A percentile compares a stretch with the other conserved stretches of the same genome.
Evolutionary conservation across 225 moss, liverwort and hornwort species (phyloP).

Genomic region (Straminergon stramineum): DNA sequence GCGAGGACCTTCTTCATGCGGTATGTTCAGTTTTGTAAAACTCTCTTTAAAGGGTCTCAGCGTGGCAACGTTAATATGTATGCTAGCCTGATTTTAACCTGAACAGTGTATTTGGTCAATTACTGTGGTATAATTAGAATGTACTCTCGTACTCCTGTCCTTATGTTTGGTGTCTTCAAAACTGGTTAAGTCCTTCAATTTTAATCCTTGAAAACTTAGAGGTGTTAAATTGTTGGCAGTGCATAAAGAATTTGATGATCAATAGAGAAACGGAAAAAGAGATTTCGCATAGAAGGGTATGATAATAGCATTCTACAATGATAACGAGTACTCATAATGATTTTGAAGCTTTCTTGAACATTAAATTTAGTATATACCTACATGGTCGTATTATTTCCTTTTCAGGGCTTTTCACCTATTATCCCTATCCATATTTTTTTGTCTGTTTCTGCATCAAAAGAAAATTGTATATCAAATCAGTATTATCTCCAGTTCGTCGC

Average conservation of each 20-base stretch:
- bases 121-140: background rate
- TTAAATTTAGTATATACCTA: background rate
- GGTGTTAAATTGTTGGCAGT: background rate
- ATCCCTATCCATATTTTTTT: background rate
- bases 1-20: conserved; percentile 49
- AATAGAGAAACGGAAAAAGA: background rate
- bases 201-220: background rate
- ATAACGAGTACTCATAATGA: background rate
- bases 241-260: background rate
- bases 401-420: background rate
- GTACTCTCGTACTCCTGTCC: background rate
- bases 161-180: background rate
- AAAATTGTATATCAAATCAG: background rate
- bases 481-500: background rate
- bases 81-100: background rate
- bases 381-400: background rate
- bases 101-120: background rate
- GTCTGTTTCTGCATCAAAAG: background rate
- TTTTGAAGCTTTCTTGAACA: background rate
- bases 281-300: background rate
- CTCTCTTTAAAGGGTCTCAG: background rate
- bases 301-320: background rate
- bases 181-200: background rate
- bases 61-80: background rate
- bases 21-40: conserved; percentile 8